These are phyloP conservation scores for Phellopilus nigrolimitatus DNA, from an alignment of 1,284 basidiomycete species.

Conservation along the genomic window DNA sequence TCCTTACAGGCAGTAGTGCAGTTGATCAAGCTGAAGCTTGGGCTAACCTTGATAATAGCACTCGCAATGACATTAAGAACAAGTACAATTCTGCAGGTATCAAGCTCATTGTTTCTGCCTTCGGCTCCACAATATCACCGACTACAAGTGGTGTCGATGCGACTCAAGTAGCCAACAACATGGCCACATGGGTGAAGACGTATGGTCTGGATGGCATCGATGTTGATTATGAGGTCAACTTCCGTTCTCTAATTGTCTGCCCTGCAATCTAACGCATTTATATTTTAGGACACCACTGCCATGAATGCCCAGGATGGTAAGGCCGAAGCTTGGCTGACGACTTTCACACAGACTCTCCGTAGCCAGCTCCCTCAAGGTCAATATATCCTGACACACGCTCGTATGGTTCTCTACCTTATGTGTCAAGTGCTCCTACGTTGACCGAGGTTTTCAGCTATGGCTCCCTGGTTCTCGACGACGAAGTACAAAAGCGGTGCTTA, in stretches of 20 bases:
- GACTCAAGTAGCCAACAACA: conserved; percentile 16
- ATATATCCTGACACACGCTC: conserved; percentile 27
- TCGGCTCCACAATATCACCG: conserved; percentile 23
- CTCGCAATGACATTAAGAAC: conserved; percentile 22
- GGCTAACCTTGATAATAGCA: conserved; percentile 20
- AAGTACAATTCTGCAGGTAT: conserved; percentile 25
- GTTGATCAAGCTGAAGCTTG: conserved; percentile 24
- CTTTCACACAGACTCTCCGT: conserved; percentile 27
- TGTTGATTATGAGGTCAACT: conserved; percentile 21
- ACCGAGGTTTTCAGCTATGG: conserved; percentile 1
- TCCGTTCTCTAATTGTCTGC: not conserved
- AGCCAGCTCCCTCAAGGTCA: conserved; percentile 23
- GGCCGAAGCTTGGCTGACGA: conserved; percentile 25
- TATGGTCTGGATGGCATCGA: conserved; percentile 19
- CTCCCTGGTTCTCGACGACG: conserved; percentile 17
- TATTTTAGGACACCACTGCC: conserved; percentile 24
- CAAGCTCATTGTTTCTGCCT: conserved; percentile 26
- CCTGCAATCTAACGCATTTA: not conserved
- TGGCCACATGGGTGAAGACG: conserved; percentile 25
- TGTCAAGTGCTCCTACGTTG: not conserved
- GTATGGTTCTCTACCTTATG: conserved; percentile 11
- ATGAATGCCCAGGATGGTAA: conserved; percentile 25
- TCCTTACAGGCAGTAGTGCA: conserved; percentile 22
- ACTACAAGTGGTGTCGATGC: conserved; percentile 22
- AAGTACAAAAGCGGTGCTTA: conserved; percentile 22